Evolutionary conservation across 352 stramenopile genomes (phyloP).

Genomic region (Bremia lactucae): DNA sequence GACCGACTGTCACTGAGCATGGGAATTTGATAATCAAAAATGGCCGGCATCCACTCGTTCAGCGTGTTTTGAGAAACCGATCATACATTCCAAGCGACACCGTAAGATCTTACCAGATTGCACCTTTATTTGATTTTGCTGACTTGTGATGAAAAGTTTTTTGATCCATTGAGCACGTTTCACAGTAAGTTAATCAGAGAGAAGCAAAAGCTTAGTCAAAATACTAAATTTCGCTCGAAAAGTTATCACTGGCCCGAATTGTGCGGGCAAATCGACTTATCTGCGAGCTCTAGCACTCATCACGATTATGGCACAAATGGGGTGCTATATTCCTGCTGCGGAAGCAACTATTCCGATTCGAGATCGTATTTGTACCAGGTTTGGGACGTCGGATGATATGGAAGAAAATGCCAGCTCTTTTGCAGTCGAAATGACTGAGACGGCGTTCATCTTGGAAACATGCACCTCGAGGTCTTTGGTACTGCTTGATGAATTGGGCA

Average conservation of each 20-base stretch:
- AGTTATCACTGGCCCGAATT: slow-evolving; percentile 87
- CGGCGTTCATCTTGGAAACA: slow-evolving; percentile 74
- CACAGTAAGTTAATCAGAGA: slow-evolving; percentile 30
- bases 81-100: slow-evolving; percentile 82
- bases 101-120: slow-evolving; percentile 25
- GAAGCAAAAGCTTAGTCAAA: not conserved
- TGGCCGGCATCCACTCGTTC: slow-evolving; percentile 68
- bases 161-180: slow-evolving; percentile 61
- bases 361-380: slow-evolving; percentile 85
- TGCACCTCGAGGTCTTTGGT: slow-evolving; percentile 65
- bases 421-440: slow-evolving; percentile 86
- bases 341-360: slow-evolving; percentile 74
- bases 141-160: slow-evolving; percentile 30
- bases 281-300: slow-evolving; percentile 77
- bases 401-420: slow-evolving; percentile 91
- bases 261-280: slow-evolving; percentile 87
- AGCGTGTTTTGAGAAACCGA: slow-evolving; percentile 50
- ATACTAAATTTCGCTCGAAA: slow-evolving; percentile 11
- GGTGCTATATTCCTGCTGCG: slow-evolving; percentile 81
- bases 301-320: slow-evolving; percentile 87
- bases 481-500: slow-evolving; percentile 86
- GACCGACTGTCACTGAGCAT: slow-evolving; percentile 49
- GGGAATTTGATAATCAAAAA: slow-evolving; percentile 76
- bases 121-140: not conserved
- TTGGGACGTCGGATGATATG: slow-evolving; percentile 89